Evolutionary conservation across 1,139 yeast species (phyloP).

Genomic region (Pichia sp.): DNA sequence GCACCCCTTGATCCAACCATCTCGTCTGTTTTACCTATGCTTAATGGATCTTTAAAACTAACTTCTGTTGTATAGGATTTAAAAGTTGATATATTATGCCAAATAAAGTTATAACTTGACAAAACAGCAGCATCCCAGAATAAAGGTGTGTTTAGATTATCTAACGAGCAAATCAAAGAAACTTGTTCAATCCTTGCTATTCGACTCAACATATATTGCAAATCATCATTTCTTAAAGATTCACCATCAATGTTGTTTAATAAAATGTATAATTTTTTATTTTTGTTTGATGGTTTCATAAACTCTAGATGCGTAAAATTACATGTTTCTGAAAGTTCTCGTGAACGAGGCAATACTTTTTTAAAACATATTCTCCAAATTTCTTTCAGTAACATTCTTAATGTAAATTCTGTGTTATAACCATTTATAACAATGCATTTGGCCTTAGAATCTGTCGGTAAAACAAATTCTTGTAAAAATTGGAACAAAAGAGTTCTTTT

Average conservation of each 20-base stretch:
- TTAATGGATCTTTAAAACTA: constrained; percentile 70
- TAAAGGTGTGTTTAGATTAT: constrained; percentile 74
- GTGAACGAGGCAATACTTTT: constrained; percentile 12
- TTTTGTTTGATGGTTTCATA: constrained; percentile 11
- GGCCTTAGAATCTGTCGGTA: constrained; percentile 14
- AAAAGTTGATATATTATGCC: constrained; percentile 83
- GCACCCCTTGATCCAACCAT: constrained; percentile 75
- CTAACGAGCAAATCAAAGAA: constrained; percentile 64
- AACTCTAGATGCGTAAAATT: constrained; percentile 27
- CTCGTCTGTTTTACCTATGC: constrained; percentile 55
- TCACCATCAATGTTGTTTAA: constrained; percentile 84
- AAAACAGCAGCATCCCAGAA: constrained; percentile 77
- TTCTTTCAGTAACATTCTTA: constrained; percentile 42
- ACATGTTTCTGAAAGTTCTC: constrained; percentile 44
- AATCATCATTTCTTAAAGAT: constrained; percentile 59
- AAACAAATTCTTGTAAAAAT: constrained; percentile 52
- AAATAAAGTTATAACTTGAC: constrained; percentile 66
- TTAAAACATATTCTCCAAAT: constrained; percentile 23
- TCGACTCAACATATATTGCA: constrained; percentile 60
- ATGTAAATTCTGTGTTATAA: constrained; percentile 64
- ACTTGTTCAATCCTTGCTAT: constrained; percentile 61
- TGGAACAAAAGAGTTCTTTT: constrained; percentile 57
- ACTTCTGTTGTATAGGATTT: constrained; percentile 63
- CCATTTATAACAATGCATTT: constrained; percentile 71
- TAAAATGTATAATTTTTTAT: constrained; percentile 44